Evolutionary conservation across 225 moss, liverwort and hornwort species (phyloP), one percentile per base, ranked within the genome.

Genomic region (Antitrichia curtipendula): DNA sequence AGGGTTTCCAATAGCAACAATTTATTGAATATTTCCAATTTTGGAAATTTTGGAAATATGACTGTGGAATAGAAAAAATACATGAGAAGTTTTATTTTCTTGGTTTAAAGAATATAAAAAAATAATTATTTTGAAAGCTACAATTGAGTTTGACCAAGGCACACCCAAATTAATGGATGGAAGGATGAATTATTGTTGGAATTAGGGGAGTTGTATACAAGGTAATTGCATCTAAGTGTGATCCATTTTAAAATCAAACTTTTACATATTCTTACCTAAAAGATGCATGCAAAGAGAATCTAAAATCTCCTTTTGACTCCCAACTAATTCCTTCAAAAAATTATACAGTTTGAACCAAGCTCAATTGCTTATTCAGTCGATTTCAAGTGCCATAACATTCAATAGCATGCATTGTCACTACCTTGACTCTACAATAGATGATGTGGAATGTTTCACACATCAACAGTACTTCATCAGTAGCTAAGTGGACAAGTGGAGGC

Each of bases 161-260:
- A 0, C n/a, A 53, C 36, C 3, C 0, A 6, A 0, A 6, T 9
- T 36, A 23, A 6, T 23, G 9, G 3, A 34, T 15, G 14, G 5
- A 52, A 4, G 22, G 8, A 22, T 52, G 34, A 52, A 0, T 0
- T 32, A 1, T 31, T 14, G 6, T 52, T 76, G 52, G 21, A 75
- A 75, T 34, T 8, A 20, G 1, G 5, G 8, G 4, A 22, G 9
- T 6, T 1, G 13, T 13, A 36, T 23, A 53, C 4, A 38, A 57
- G 0, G 1, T 27, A 38, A 40, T 38, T 57, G 78, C 31, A 60
- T 60, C 2, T 6, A 31, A 21, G 3, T 59, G 20, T 41, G 41
- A 79, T 12, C 24, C 41, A 28, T 43, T 80, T 31, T 60, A 31
- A 31, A 31, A 22, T 14, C 31, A 19, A 6, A 4, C 8, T 41